Evolutionary conservation across 1,284 basidiomycete genomes (phyloP).

Genomic region (Agroathelia rolfsii): DNA sequence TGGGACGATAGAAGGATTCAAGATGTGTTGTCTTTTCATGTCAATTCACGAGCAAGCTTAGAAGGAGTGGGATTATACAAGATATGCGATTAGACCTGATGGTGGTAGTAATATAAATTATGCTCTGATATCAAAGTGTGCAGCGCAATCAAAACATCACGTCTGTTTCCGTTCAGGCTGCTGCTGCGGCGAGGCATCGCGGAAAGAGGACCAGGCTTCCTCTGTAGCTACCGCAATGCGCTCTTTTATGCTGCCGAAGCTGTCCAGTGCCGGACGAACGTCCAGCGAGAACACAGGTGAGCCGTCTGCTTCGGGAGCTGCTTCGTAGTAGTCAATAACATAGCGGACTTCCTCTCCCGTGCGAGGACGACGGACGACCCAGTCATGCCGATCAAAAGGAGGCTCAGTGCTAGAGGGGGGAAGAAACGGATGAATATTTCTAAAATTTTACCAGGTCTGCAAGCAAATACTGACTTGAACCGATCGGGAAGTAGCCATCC

Average conservation of each 20-base stretch:
- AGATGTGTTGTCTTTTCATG: too few relatives aligned
- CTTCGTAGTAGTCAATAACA: slow-evolving; percentile 95
- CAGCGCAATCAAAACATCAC: too few relatives aligned
- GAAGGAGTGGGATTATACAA: too few relatives aligned
- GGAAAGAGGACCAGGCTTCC: slow-evolving; percentile 49
- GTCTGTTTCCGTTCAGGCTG: too few relatives aligned
- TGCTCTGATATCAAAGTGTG: too few relatives aligned
- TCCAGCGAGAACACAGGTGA: slow-evolving; percentile 89
- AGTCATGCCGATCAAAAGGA: slow-evolving; percentile 98
- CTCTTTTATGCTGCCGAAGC: slow-evolving; percentile 60
- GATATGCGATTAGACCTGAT: too few relatives aligned
- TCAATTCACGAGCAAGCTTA: too few relatives aligned
- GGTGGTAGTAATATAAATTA: too few relatives aligned
- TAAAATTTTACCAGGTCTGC: background rate
- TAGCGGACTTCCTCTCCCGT: slow-evolving; percentile 79
- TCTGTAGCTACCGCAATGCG: slow-evolving; percentile 63
- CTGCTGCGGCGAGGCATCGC: too few relatives aligned
- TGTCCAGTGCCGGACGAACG: slow-evolving; percentile 84
- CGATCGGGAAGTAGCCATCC: slow-evolving; percentile 81
- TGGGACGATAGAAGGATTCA: too few relatives aligned
- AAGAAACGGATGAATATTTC: slow-evolving; percentile 1
- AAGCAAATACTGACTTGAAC: slow-evolving; percentile 63
- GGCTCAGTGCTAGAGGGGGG: slow-evolving; percentile 58
- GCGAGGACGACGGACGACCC: slow-evolving; percentile 76
- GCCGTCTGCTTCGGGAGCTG: slow-evolving; percentile 75